Percentiles rank a stretch among this genome's conserved stretches.
Evolutionary conservation across 140 eudicot species (phyloP).

Genomic region (Cichorium intybus): DNA sequence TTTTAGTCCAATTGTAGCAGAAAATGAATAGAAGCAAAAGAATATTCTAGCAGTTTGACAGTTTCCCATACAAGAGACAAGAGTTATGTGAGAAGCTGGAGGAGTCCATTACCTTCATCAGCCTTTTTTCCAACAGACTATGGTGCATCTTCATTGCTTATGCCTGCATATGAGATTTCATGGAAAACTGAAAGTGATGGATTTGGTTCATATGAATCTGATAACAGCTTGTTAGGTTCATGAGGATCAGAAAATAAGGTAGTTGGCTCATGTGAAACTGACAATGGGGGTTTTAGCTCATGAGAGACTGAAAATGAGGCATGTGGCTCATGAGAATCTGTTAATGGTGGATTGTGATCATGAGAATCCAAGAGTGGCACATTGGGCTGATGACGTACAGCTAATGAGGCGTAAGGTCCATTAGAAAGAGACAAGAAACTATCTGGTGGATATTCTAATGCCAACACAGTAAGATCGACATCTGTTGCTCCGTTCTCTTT

Average conservation of each 20-base stretch:
- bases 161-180: conserved; percentile 15
- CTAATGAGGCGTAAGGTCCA: conserved; percentile 19
- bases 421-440: conserved; percentile 24
- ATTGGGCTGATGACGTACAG: conserved; percentile 18
- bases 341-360: conserved; percentile 13
- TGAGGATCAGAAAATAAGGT: conserved; percentile 13
- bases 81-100: conserved; percentile 8
- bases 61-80: conserved; percentile 23
- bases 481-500: conserved; percentile 23
- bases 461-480: conserved; percentile 34
- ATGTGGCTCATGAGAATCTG: conserved; percentile 14
- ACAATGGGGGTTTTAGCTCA: background rate
- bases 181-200: conserved; percentile 13
- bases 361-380: conserved; percentile 22
- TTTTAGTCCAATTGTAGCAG: conserved; percentile 22
- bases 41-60: conserved; percentile 13
- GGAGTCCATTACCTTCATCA: conserved; percentile 25
- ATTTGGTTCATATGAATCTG: conserved; percentile 13
- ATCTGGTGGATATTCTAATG: conserved; percentile 36
- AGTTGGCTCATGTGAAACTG: conserved; percentile 11
- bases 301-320: background rate
- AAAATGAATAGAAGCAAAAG: conserved; percentile 10
- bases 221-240: background rate
- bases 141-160: conserved; percentile 15
- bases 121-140: conserved; percentile 11